Percentiles rank a stretch among this genome's conserved stretches.
Conservation (phyloP, 305 asterid genomes). For the Caryopteris hybrid region DNA sequence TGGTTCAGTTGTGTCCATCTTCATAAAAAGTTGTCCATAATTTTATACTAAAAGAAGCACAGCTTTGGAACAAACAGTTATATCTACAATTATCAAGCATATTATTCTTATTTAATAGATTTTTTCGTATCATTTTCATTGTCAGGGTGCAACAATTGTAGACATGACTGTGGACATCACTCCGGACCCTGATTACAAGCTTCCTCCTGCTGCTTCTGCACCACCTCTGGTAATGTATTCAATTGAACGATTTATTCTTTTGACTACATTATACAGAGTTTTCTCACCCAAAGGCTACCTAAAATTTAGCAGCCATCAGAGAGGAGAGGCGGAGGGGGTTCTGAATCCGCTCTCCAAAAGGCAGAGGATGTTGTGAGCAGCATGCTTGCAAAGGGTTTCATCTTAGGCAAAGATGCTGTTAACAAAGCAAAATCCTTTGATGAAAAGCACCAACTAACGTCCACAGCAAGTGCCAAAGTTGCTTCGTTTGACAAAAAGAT, state of each 20-base stretch:
- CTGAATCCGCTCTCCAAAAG: constrained; percentile 71
- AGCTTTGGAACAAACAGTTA: background rate
- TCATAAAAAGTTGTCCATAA: too few species aligned
- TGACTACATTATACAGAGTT: background rate
- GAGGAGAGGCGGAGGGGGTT: constrained; percentile 35
- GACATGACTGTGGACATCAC: constrained; percentile 70
- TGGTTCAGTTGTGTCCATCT: background rate
- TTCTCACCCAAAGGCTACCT: constrained; percentile 9
- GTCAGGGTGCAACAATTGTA: constrained; percentile 91
- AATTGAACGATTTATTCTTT: background rate
- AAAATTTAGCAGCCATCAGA: constrained; percentile 41
- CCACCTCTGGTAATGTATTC: constrained; percentile 44
- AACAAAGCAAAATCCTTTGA: constrained; percentile 76
- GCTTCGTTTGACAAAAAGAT: constrained; percentile 68
- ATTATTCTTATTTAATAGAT: background rate
- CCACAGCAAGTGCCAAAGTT: constrained; percentile 84
- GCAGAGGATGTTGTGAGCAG: constrained; percentile 88
- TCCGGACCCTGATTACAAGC: constrained; percentile 64
- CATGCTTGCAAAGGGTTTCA: constrained; percentile 91
- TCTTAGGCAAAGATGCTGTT: constrained; percentile 79
- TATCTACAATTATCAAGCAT: background rate
- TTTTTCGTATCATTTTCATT: constrained; percentile 5
- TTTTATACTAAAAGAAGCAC: background rate
- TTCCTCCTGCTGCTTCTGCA: constrained; percentile 67
- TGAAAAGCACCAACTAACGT: constrained; percentile 80